Evolutionary conservation across 2,329 filamentous ascomycete genomes (phyloP), one percentile per base, ranked within the genome.

Genomic region (Helminthosporium solani): DNA sequence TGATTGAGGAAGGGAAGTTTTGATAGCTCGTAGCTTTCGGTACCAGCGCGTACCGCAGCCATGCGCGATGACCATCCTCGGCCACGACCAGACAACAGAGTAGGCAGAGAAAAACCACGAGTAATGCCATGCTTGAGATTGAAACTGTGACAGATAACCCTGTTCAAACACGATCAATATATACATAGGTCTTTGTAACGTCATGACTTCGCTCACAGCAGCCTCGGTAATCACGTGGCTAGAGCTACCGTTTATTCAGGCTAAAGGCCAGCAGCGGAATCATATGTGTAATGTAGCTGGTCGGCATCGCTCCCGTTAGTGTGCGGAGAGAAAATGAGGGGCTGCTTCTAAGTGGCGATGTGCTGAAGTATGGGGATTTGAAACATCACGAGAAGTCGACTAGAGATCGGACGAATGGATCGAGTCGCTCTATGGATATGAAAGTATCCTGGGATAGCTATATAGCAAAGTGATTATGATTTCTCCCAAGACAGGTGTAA

Each of bases 21-120:
- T 67, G 66, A 38, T 73, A 70, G 40, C 56, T 61, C 9, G 64
- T 57, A 20, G 70, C 65, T 42, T 68, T 51, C 4, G 75, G 68
- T 12, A 84, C 58, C 7, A 76, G 73, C 25, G 83, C 82, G 61
- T 87, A 87, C 39, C 84, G 77, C 44, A 87, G 66, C 84, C 84
- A 87, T 38, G 73, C 84, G 46, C 78, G 71, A 19, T 83, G 67
- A 9, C 84, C 84, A 58, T 80, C 77, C 57, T 87, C 84, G 31
- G 81, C 82, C 35, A 67, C 65, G 33, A 61, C 75, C 30, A 75
- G 57, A 18, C 25, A 27, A 14, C 36, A 15, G 28, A 45, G 15
- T 15, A 45, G 15, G 16, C 11, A 23, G 12, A 33, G 16, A 15
- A 39, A 42, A 3, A 19, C 18, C 40, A 47, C 43, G 19, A 12